Evolutionary conservation across 179 eudicot species (phyloP), one percentile per base, ranked within the genome.

Genomic region (Gypsophila paniculata): DNA sequence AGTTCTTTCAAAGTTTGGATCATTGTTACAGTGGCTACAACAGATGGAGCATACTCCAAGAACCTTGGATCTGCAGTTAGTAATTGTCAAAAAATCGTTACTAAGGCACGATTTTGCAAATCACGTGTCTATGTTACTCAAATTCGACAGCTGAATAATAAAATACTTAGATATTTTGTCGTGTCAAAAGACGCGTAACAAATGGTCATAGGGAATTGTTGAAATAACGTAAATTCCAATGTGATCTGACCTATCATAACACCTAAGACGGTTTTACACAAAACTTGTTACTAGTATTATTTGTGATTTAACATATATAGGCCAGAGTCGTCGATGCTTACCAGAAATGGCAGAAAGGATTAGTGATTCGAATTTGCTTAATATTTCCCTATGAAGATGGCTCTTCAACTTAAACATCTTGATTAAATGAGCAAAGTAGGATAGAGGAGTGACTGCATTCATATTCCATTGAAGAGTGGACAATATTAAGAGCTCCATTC

Each of bases 401-500:
- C 69, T 57, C 63, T 68, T 79, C 57, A 76, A 70, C 42, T 75
- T 74, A 74, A 79, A 72, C 79, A 69, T 75, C 63, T 72, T 76
- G 26, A 76, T 38, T 6, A 77, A 61, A 78, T 65, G 69, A 61
- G 73, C 89, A 74, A 84, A 49, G 76, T 83, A 91, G 10, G 91
- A 88, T 58, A 87, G 53, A 32, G 93, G 89, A 26, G 90, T 91
- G 64, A 89, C 91, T 7, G 86, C 88, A 73, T 87, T 81, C 91
- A 85, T 87, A 72, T 82, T 89, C 97, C 97, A 91, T 51, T 83
- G 61, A 13, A 91, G 88, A 65, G 86, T 75, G 46, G 94, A 83
- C n/a, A 91, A 81, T 53, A 91, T 88, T 83, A 89, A 65, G 34
- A 89, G 89, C 82, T 91, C 94, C 90, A 89, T 89, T 80, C 81